Evolutionary conservation across 257 asterid species (phyloP).

Genomic region (Verbascum thapsus): DNA sequence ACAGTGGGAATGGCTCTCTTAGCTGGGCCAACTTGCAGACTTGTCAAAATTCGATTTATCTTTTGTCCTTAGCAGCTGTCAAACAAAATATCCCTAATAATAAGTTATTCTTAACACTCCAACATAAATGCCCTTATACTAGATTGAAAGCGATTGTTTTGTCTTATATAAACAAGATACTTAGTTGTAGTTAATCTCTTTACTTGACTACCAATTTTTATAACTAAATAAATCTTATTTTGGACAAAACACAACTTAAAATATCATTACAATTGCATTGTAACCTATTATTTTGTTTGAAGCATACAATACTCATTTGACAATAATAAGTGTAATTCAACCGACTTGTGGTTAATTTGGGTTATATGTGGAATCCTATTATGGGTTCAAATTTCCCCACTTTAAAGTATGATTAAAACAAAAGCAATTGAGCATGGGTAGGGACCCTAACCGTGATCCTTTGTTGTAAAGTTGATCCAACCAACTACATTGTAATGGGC

Average conservation of each 20-base stretch:
- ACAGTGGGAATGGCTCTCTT: background rate
- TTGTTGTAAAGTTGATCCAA: constrained; percentile 27
- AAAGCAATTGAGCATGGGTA: constrained; percentile 20
- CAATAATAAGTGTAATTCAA: too few relatives aligned
- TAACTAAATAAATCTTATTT: too few relatives aligned
- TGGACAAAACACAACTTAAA: too few relatives aligned
- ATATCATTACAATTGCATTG: too few relatives aligned
- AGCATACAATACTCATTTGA: too few relatives aligned
- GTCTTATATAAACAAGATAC: background rate
- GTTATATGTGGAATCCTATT: too few relatives aligned
- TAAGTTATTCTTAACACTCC: background rate
- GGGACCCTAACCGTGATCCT: constrained; percentile 8
- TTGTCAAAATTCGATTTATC: constrained; percentile 11
- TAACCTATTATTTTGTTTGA: too few relatives aligned
- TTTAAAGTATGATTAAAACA: constrained; percentile 19
- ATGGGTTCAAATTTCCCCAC: too few relatives aligned
- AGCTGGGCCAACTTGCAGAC: constrained; percentile 34
- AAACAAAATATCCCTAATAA: constrained; percentile 10
- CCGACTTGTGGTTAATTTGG: too few relatives aligned
- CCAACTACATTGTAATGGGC: constrained; percentile 9
- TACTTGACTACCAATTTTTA: too few relatives aligned
- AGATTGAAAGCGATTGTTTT: background rate
- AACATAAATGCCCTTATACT: background rate
- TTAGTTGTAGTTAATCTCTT: too few relatives aligned
- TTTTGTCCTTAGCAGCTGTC: constrained; percentile 13